Percentiles rank a stretch among this genome's conserved stretches.
Evolutionary conservation across 345 rosid genomes (phyloP).

Genomic region (Eucalyptus erythrocorys): DNA sequence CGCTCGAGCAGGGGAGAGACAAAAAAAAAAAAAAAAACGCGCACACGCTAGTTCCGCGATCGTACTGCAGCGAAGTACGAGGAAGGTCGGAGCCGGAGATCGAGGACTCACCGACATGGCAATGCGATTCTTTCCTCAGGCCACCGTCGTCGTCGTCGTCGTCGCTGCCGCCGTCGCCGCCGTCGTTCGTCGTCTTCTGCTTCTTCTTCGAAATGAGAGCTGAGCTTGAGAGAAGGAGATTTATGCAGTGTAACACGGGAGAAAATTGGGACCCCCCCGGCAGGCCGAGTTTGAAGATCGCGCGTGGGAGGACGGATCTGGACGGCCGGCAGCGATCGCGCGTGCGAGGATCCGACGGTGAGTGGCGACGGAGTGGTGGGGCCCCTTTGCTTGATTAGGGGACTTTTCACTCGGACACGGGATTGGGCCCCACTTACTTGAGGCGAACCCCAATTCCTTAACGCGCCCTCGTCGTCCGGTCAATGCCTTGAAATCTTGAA

Average conservation of each 20-base stretch:
- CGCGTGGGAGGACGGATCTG: constrained; percentile 8
- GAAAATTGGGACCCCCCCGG: neutral
- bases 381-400: neutral
- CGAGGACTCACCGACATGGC: neutral
- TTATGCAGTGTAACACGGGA: neutral
- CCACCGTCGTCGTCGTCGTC: neutral
- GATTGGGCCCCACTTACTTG: neutral
- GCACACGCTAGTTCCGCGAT: neutral
- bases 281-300: neutral
- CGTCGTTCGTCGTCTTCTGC: neutral
- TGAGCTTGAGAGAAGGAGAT: neutral
- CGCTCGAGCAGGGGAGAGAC: neutral
- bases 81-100: neutral
- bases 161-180: neutral
- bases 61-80: neutral
- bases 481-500: neutral
- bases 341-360: neutral
- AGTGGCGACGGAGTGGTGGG: neutral
- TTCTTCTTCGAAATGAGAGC: neutral
- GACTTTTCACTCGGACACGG: neutral
- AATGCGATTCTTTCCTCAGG: neutral
- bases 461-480: neutral
- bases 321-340: constrained; percentile 3
- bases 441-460: neutral
- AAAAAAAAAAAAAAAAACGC: neutral